Percentiles rank a stretch among this genome's conserved stretches.
phyloP scores from a whole-genome alignment of 805 yeast species.

The Starmerella asiatica region DNA sequence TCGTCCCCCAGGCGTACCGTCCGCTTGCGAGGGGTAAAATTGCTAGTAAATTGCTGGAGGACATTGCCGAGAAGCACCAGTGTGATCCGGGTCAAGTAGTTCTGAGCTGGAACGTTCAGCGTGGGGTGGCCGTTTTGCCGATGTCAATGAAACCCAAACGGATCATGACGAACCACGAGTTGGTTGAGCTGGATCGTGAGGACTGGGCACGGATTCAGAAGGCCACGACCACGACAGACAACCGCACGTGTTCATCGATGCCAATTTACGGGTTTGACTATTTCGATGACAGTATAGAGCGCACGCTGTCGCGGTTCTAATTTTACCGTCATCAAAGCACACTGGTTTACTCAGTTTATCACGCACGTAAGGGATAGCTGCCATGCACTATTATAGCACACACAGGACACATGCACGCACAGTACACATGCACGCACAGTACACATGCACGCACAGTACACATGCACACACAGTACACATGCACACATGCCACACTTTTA shows the following conservation, averaged over 20 bases:
- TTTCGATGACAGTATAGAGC: constrained; percentile 7
- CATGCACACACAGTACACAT: no score
- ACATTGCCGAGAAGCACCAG: constrained; percentile 44
- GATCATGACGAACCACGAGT: constrained; percentile 33
- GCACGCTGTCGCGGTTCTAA: no score
- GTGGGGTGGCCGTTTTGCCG: constrained; percentile 52
- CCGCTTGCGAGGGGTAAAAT: constrained; percentile 54
- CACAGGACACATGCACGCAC: no score
- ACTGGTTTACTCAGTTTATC: no score
- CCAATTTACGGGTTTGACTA: constrained; percentile 14
- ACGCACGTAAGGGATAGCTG: no score
- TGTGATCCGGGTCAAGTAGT: constrained; percentile 44
- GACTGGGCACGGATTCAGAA: constrained; percentile 29
- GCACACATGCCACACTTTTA: no score
- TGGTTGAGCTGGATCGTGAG: constrained; percentile 30
- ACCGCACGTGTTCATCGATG: constrained; percentile 7
- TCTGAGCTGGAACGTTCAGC: constrained; percentile 48
- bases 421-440: no score
- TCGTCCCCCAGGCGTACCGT: constrained; percentile 56
- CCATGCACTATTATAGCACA: no score
- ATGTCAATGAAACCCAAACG: constrained; percentile 60
- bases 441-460: no score
- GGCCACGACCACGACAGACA: constrained; percentile 20
- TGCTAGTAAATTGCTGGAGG: constrained; percentile 37
- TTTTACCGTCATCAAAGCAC: no score